These are phyloP conservation scores for Salix brachista DNA, from an alignment of 345 rosid species.

Conservation along the genomic window DNA sequence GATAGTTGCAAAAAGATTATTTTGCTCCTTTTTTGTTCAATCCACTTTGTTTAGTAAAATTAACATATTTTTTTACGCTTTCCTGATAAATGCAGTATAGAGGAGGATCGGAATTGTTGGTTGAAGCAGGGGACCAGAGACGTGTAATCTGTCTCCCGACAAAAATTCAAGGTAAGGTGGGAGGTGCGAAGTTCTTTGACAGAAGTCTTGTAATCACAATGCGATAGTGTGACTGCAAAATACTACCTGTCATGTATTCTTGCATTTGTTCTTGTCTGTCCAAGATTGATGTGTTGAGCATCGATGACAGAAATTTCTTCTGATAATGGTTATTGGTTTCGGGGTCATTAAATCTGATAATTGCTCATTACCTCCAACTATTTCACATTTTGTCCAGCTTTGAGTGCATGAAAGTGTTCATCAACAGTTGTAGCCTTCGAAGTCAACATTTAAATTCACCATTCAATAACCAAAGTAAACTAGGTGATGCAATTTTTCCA, in stretches of 20 bases:
- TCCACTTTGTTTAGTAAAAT: not conserved
- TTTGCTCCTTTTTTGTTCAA: not conserved
- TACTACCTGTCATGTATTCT: not conserved
- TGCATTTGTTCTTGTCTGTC: not conserved
- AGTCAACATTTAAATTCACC: not conserved
- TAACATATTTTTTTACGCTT: slow-evolving; percentile 5
- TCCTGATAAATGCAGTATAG: slow-evolving; percentile 59
- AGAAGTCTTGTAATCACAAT: slow-evolving; percentile 71
- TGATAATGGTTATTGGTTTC: not conserved
- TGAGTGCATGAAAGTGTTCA: not conserved
- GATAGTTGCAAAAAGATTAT: not conserved
- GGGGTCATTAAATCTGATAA: not conserved
- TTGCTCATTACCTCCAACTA: not conserved
- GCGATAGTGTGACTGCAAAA: slow-evolving; percentile 24
- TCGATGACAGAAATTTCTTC: not conserved
- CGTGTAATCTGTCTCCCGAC: slow-evolving; percentile 64
- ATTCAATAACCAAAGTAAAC: not conserved
- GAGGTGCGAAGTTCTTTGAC: slow-evolving; percentile 73
- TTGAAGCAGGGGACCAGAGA: slow-evolving; percentile 90
- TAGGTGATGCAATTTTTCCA: no score
- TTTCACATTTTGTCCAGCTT: not conserved
- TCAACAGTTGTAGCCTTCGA: not conserved
- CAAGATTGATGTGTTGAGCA: not conserved
- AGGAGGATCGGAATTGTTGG: slow-evolving; percentile 82
- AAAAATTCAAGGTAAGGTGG: slow-evolving; percentile 77